Conservation (phyloP, 2,329 filamentous ascomycete species). For the Elsinoe australis region DNA sequence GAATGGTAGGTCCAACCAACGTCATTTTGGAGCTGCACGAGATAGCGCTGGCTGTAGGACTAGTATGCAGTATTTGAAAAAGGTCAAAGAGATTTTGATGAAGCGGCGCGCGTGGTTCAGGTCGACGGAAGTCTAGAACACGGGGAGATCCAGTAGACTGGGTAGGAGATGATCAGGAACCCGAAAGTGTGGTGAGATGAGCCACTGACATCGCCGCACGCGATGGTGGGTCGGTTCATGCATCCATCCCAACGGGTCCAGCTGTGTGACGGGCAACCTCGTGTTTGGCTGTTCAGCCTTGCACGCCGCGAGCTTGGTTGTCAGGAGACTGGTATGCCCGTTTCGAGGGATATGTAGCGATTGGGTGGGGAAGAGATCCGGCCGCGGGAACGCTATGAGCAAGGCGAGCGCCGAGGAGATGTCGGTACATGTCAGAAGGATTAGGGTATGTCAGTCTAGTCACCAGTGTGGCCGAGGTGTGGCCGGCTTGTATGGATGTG, state of each 20-base stretch:
- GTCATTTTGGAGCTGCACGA: conserved; percentile 2
- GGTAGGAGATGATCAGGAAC: background rate
- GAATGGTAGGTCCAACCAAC: background rate
- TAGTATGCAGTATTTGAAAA: background rate
- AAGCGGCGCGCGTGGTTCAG: conserved; percentile 1
- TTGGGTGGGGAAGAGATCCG: conserved; percentile 12
- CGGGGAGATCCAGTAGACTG: background rate
- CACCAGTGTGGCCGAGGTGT: background rate
- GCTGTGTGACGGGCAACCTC: background rate
- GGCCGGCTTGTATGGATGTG: too few species aligned
- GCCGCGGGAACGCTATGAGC: background rate
- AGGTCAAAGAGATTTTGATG: background rate
- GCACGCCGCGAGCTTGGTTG: conserved; percentile 1
- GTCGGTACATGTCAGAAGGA: background rate
- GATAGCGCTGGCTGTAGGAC: background rate
- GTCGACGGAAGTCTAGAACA: conserved; percentile 7
- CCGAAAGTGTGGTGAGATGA: conserved; percentile 12
- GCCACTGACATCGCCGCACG: conserved; percentile 10
- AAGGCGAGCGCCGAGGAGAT: background rate
- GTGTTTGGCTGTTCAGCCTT: conserved; percentile 8
- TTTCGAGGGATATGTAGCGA: background rate
- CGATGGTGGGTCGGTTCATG: conserved; percentile 11
- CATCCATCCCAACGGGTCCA: conserved; percentile 7
- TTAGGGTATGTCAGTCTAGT: conserved; percentile 1
- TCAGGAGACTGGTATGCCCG: background rate